These are phyloP conservation scores for Mycogone perniciosa DNA, from an alignment of 2,329 filamentous ascomycete genomes.

Conservation along the genomic window DNA sequence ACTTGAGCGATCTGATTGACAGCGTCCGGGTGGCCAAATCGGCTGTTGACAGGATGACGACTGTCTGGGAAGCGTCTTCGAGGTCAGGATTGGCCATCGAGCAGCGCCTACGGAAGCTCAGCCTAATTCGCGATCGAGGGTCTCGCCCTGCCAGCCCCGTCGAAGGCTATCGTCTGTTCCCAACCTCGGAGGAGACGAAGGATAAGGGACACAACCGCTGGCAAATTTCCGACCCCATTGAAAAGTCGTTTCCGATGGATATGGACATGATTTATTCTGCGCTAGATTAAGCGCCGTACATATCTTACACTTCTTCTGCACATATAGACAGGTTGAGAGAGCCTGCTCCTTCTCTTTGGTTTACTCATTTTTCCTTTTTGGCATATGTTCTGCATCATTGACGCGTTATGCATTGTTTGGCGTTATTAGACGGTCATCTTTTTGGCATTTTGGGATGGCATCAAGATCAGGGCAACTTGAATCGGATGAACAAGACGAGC, in stretches of 20 bases:
- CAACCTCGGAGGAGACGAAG: conserved; percentile 21
- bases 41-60: conserved; percentile 49
- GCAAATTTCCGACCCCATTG: conserved; percentile 32
- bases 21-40: conserved; percentile 47
- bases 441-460: conserved; percentile 16
- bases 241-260: conserved; percentile 29
- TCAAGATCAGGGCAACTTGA: conserved; percentile 14
- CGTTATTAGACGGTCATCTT: conserved; percentile 10
- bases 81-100: conserved; percentile 44
- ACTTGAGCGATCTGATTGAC: conserved; percentile 46
- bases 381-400: conserved; percentile 1
- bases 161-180: conserved; percentile 27
- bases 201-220: conserved; percentile 26
- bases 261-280: conserved; percentile 33
- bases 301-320: neutral
- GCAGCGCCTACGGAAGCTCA: conserved; percentile 29
- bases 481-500: conserved; percentile 10
- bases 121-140: conserved; percentile 27
- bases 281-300: conserved; percentile 16
- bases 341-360: neutral
- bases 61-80: conserved; percentile 54
- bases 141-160: conserved; percentile 21
- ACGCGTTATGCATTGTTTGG: conserved; percentile 14
- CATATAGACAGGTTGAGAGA: neutral
- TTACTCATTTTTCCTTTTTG: neutral